Evolutionary conservation across 306 rosid genomes (phyloP).

Genomic region (Acacia acuminata): DNA sequence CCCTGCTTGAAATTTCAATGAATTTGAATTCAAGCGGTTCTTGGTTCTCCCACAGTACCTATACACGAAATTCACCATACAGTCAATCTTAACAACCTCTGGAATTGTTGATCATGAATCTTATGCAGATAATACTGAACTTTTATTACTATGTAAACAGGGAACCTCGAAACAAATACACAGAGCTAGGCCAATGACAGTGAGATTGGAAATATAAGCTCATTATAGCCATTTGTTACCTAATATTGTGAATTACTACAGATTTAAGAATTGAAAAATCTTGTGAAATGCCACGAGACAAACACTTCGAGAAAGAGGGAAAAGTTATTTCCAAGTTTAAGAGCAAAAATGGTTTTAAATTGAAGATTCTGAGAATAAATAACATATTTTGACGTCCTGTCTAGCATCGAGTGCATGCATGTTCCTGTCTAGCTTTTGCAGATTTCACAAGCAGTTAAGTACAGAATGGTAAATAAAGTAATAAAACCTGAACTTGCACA

Average conservation of each 20-base stretch:
- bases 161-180: neutral
- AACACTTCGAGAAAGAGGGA: neutral
- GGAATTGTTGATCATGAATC: neutral
- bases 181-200: neutral
- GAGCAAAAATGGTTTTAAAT: neutral
- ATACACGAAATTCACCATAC: constrained; percentile 3
- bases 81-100: constrained; percentile 10
- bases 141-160: neutral
- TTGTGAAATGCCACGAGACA: neutral
- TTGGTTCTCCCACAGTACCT: constrained; percentile 34
- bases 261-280: neutral
- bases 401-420: neutral
- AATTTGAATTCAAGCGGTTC: constrained; percentile 28
- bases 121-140: neutral
- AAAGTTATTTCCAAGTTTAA: neutral
- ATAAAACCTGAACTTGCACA: neutral
- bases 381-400: neutral
- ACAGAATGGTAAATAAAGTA: neutral
- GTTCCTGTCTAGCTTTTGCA: neutral
- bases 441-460: neutral
- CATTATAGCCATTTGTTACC: neutral
- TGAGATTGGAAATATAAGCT: neutral
- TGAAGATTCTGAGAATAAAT: neutral
- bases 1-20: constrained; percentile 40
- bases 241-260: neutral